Percentiles rank a stretch among this genome's conserved stretches.
Conservation (phyloP, 2,329 filamentous ascomycete genomes). For the Rachicladosporium sp. region DNA sequence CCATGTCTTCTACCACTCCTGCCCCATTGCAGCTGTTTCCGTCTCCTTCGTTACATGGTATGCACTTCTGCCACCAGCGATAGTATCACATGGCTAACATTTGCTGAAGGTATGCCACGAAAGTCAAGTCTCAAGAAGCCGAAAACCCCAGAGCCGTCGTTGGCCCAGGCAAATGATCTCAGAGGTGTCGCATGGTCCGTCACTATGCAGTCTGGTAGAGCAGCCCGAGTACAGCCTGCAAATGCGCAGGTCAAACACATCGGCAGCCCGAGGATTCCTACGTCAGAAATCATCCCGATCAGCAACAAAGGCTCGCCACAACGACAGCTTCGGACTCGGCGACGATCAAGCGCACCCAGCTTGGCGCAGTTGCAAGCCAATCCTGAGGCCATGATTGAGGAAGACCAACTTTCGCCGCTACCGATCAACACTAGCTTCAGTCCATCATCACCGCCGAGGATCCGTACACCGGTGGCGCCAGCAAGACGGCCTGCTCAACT, state of each 20-base stretch:
- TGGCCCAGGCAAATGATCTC: constrained; percentile 6
- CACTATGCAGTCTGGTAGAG: constrained; percentile 6
- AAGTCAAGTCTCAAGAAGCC: constrained; percentile 11
- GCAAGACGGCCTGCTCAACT: constrained; percentile 1
- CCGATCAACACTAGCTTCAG: constrained; percentile 15
- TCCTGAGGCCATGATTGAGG: constrained; percentile 5
- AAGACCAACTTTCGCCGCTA: constrained; percentile 17
- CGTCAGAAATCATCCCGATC: neutral
- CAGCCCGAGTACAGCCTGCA: constrained; percentile 12
- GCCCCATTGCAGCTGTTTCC: constrained; percentile 12
- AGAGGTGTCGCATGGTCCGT: constrained; percentile 19
- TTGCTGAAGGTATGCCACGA: constrained; percentile 4
- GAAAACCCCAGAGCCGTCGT: constrained; percentile 2
- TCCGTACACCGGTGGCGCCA: constrained; percentile 1
- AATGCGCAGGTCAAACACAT: constrained; percentile 16
- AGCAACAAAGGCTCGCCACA: constrained; percentile 5
- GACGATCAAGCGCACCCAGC: constrained; percentile 8
- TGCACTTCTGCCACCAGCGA: no score
- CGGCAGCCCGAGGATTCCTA: neutral
- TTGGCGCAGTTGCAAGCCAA: neutral
- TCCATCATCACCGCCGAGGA: constrained; percentile 4
- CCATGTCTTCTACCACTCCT: constrained; percentile 8
- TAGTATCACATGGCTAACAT: no score
- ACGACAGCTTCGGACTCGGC: constrained; percentile 6
- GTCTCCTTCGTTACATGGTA: constrained; percentile 3